Conservation (phyloP, 1,284 basidiomycete species). For the Fomitiporia mediterranea region DNA sequence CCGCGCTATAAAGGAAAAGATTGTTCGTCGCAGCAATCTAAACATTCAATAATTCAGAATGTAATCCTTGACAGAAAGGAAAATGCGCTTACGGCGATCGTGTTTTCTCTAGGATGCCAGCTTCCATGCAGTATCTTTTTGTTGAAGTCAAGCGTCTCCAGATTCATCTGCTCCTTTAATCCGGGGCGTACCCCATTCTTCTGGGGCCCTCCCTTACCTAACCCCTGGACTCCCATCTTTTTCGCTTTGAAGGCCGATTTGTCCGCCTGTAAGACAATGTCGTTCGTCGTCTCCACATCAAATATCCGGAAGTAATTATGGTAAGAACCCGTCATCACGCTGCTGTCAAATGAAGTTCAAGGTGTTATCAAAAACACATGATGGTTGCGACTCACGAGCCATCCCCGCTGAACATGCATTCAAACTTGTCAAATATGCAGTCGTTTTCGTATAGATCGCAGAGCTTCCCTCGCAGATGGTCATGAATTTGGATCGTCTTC, state of each 20-base stretch:
- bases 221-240: constrained; percentile 86
- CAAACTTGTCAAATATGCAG: constrained; percentile 99
- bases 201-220: constrained; percentile 58
- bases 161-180: constrained; percentile 80
- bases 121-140: constrained; percentile 99
- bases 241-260: constrained; percentile 99
- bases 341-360: constrained; percentile 42
- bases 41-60: constrained; percentile 15
- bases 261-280: constrained; percentile 96
- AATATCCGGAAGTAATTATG: constrained; percentile 99
- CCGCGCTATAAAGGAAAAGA: constrained; percentile 82
- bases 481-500: constrained; percentile 98
- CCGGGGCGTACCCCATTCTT: constrained; percentile 69
- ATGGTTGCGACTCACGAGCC: constrained; percentile 70
- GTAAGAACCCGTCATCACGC: constrained; percentile 96
- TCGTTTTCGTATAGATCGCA: constrained; percentile 99
- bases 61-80: constrained; percentile 8
- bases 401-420: constrained; percentile 94
- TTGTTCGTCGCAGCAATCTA: constrained; percentile 96
- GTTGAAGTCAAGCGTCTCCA: constrained; percentile 94
- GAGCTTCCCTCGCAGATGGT: constrained; percentile 94
- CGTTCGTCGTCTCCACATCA: constrained; percentile 86
- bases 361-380: constrained; percentile 14
- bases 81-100: constrained; percentile 76
- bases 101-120: constrained; percentile 97